Percentiles rank a stretch among this genome's conserved stretches.
These are phyloP conservation scores for Vinca minor DNA, from an alignment of 257 asterid genomes.

Conservation along the genomic window DNA sequence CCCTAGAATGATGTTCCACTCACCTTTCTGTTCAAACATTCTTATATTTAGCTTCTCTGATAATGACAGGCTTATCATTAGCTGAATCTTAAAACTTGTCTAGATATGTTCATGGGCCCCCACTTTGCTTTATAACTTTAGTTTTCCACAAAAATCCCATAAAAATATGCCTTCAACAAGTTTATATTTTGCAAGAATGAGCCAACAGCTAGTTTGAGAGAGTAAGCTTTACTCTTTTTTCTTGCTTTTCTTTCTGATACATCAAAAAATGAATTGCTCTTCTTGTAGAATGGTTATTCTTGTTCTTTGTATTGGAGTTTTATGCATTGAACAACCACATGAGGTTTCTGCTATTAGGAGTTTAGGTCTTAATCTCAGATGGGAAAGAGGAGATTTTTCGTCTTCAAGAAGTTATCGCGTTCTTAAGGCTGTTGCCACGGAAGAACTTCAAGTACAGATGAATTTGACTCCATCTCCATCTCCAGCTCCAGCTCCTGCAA, in stretches of 20 bases:
- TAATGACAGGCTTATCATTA: constrained; percentile 65
- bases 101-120: constrained; percentile 36
- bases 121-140: constrained; percentile 53
- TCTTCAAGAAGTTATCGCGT: constrained; percentile 24
- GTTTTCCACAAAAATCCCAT: constrained; percentile 34
- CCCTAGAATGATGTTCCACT: constrained; percentile 48
- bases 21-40: constrained; percentile 80
- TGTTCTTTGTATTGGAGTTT: constrained; percentile 35
- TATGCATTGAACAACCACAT: constrained; percentile 32
- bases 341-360: constrained; percentile 37
- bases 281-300: constrained; percentile 29
- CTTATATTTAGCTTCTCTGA: constrained; percentile 44
- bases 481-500: constrained; percentile 71
- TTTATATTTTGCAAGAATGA: constrained; percentile 17
- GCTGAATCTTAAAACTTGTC: constrained; percentile 53
- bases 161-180: constrained; percentile 12
- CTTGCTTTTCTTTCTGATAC: constrained; percentile 15
- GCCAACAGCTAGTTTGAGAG: no score
- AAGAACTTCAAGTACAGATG: constrained; percentile 30
- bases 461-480: no score
- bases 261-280: constrained; percentile 43
- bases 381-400: constrained; percentile 17
- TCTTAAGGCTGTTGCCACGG: constrained; percentile 25
- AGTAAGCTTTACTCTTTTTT: no score
- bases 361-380: constrained; percentile 43